phyloP scores from a whole-genome alignment of 306 rosid species.

The Mimosa bimucronata region DNA sequence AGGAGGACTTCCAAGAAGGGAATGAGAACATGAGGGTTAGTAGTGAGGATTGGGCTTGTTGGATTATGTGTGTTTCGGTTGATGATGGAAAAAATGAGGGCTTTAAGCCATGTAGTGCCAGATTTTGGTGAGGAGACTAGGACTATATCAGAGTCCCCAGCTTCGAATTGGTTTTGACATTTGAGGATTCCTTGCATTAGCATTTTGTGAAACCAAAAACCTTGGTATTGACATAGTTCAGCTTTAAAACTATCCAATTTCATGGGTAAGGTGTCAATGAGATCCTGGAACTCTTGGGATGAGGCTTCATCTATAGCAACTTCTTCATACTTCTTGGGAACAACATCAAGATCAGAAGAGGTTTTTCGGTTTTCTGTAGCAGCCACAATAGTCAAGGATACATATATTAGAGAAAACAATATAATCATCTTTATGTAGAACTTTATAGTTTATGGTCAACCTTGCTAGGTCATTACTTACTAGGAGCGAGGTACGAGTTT shows the following conservation, averaged over 20 bases:
- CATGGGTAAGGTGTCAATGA: constrained; percentile 37
- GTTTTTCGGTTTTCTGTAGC: neutral
- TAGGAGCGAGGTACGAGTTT: neutral
- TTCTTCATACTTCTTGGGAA: constrained; percentile 33
- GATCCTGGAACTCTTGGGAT: constrained; percentile 37
- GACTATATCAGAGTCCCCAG: constrained; percentile 39
- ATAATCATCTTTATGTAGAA: too few relatives aligned
- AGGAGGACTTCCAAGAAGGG: constrained; percentile 45
- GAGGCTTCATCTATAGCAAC: neutral
- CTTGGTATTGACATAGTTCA: constrained; percentile 45
- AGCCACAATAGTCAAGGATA: neutral
- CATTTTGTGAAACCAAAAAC: constrained; percentile 43
- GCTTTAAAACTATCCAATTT: constrained; percentile 24
- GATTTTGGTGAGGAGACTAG: constrained; percentile 47
- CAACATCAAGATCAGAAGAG: neutral
- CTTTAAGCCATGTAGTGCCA: constrained; percentile 50
- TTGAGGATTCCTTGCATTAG: constrained; percentile 39
- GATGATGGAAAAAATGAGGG: neutral
- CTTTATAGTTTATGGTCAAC: neutral
- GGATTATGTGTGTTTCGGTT: constrained; percentile 14
- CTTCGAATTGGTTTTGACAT: constrained; percentile 42
- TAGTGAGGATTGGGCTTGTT: constrained; percentile 28
- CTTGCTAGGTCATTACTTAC: too few relatives aligned
- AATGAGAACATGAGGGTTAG: constrained; percentile 45
- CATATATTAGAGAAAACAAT: neutral